Conservation (phyloP, 208 protist genomes). For the Acanthamoeba royreba region DNA sequence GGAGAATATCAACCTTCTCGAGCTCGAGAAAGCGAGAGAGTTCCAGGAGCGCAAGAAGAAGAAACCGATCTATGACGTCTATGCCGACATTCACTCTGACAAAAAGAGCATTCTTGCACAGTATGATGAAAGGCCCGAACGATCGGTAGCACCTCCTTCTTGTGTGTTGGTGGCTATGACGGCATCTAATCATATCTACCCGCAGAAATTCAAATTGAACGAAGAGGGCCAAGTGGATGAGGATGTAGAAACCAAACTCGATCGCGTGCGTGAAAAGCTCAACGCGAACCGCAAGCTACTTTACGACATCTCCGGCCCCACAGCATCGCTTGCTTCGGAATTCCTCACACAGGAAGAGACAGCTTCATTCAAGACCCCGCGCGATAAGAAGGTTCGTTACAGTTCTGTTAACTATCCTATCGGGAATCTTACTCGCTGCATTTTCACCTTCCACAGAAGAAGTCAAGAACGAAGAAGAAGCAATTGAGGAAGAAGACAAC, state of each 20-base stretch:
- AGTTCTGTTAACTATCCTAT: neutral
- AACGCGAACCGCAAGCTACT: slow-evolving; percentile 12
- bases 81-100: neutral
- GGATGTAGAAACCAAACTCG: neutral
- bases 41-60: slow-evolving; percentile 37
- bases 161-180: too few relatives aligned
- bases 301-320: neutral
- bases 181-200: too few relatives aligned
- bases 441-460: neutral
- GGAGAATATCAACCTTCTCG: slow-evolving; percentile 39
- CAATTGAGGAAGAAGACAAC: neutral
- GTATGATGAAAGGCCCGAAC: slow-evolving; percentile 32
- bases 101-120: slow-evolving; percentile 45
- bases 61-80: slow-evolving; percentile 56
- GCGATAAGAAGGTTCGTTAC: neutral
- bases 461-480: neutral
- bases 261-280: neutral
- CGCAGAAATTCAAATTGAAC: neutral
- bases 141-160: too few relatives aligned
- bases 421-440: too few relatives aligned
- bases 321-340: neutral
- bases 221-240: neutral
- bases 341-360: neutral
- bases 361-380: slow-evolving; percentile 1
- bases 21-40: slow-evolving; percentile 1